Base-by-base conservation (phyloP, 2,329 filamentous ascomycete species). In the Penicillium sp. region DNA sequence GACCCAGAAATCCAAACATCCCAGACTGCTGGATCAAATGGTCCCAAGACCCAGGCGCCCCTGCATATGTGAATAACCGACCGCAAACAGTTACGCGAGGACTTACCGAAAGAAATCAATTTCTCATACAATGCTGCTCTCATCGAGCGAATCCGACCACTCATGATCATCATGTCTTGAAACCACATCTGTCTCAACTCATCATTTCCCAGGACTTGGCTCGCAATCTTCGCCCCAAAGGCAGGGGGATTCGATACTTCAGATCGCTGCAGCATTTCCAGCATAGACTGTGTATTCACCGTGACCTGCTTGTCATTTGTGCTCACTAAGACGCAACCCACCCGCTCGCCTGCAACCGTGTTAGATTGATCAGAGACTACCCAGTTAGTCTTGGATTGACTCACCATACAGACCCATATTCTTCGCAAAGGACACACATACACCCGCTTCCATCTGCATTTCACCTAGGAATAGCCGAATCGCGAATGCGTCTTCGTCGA, bases 191-290 rank as follows among this genome's bases (percentile, higher is more conserved):
- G 81, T 71, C 92, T 95, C 53, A 98, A 84, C 47, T 80, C 77
- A 3, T 82, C 73, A 72, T 96, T 88, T 72, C 93, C 95, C 61
- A 98, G 83, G 9, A 96, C 85, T 23, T 86, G 85, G 65, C 86
- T 86, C 16, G 90, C 93, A 64, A 98, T 92, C 67, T 90, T 88
- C 1, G 93, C 93, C 60, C 93, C 93, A 73, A 96, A 96, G 27
- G 93, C 87, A 3, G 93, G 93, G 47, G 93, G 93, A 76, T 97
- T 97, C 48, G 91, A 96, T 76, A 98, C 96, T 78, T 97, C 93
- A 26, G 90, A 93, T 59, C 93, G 89, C 80, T 97, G 93, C 9
- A 63, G 50, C 50, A 65, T 64, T 35, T 66, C 61, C 7, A 68
- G 53, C 53, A 65, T 62, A 3, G 62, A 65, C 23, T 61, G 56